phyloP scores from a whole-genome alignment of 768 basidiomycete species.

The Agrocybe chaxingu region DNA sequence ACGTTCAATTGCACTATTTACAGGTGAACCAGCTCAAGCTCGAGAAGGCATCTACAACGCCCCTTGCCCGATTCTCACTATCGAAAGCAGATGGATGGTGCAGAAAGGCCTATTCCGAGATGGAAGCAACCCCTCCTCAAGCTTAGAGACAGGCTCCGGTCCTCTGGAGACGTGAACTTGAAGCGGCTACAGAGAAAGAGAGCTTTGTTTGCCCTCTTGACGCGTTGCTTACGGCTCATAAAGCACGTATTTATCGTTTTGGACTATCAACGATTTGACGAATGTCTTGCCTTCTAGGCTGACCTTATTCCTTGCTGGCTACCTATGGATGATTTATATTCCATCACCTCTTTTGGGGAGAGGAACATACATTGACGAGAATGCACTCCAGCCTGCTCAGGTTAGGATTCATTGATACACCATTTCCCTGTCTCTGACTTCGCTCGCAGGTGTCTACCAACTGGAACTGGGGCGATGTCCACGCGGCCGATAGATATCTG shows the following conservation, averaged over 20 bases:
- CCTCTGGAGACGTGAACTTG: constrained; percentile 26
- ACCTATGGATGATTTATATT: constrained; percentile 81
- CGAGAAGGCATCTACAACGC: no score
- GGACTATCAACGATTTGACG: neutral
- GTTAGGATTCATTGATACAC: constrained; percentile 33
- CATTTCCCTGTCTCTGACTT: neutral
- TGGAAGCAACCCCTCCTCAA: constrained; percentile 15
- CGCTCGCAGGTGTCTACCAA: constrained; percentile 70
- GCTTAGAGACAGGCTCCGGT: constrained; percentile 19
- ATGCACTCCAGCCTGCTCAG: constrained; percentile 91
- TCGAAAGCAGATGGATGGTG: constrained; percentile 2
- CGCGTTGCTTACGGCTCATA: constrained; percentile 29
- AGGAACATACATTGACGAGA: constrained; percentile 87
- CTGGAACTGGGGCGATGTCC: constrained; percentile 91
- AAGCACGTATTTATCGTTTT: constrained; percentile 25
- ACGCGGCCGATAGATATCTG: constrained; percentile 79
- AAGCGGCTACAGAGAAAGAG: constrained; percentile 45
- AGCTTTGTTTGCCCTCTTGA: constrained; percentile 30
- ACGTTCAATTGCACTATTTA: no score
- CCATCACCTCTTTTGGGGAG: constrained; percentile 65
- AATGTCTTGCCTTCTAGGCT: constrained; percentile 35
- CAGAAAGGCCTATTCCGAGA: neutral
- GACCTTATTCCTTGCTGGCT: constrained; percentile 58
- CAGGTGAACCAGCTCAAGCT: no score
- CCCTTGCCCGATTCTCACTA: neutral